These are phyloP conservation scores for Russula earlei DNA, from an alignment of 768 basidiomycete genomes.

Conservation along the genomic window DNA sequence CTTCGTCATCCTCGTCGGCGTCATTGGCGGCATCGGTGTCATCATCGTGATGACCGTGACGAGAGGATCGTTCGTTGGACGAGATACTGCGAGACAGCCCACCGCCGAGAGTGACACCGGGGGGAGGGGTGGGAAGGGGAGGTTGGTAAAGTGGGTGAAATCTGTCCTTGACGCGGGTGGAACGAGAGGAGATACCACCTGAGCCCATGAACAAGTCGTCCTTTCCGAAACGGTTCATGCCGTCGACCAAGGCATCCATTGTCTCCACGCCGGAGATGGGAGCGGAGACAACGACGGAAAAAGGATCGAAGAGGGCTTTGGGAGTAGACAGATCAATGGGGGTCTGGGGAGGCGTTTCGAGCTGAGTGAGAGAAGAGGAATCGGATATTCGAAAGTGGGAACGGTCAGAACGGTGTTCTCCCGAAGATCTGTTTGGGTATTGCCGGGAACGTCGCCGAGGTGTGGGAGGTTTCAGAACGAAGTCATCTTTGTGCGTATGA, in stretches of 20 bases:
- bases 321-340: constrained; percentile 41
- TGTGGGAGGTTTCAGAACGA: constrained; percentile 4
- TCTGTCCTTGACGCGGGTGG: constrained; percentile 41
- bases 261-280: constrained; percentile 73
- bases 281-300: constrained; percentile 61
- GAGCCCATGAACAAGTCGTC: constrained; percentile 42
- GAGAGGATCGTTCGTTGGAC: constrained; percentile 21
- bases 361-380: constrained; percentile 52
- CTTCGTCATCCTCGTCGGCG: constrained; percentile 12
- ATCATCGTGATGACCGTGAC: constrained; percentile 37
- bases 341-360: constrained; percentile 65
- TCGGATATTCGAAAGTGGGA: constrained; percentile 45
- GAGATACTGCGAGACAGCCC: constrained; percentile 25
- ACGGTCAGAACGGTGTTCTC: constrained; percentile 6
- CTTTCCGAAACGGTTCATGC: constrained; percentile 65
- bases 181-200: constrained; percentile 35
- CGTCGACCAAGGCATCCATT: constrained; percentile 83
- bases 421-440: constrained; percentile 1
- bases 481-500: constrained; percentile 2
- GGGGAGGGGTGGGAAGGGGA: constrained; percentile 75
- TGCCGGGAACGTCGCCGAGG: constrained; percentile 15
- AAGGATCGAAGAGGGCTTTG: constrained; percentile 23
- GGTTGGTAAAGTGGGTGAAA: constrained; percentile 77
- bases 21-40: constrained; percentile 45
- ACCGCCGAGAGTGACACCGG: constrained; percentile 60